Evolutionary conservation across 23 red algal species (phyloP), one percentile per base, ranked within the genome.

Genomic region (Agarophyton chilense): DNA sequence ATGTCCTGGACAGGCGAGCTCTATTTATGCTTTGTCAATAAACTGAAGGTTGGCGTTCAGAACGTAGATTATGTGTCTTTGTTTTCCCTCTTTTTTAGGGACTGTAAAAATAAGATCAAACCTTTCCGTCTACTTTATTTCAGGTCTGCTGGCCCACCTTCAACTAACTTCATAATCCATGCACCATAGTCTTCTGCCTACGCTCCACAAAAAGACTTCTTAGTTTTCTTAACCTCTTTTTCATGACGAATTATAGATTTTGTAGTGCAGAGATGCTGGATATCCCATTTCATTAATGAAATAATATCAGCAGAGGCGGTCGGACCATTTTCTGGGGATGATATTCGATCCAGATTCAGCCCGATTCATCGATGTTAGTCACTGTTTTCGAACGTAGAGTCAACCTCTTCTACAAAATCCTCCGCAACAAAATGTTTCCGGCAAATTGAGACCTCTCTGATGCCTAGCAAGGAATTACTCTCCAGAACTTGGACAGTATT

Each of bases 31-130:
- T 2, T 33, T 33, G 1, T 4, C 39, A 11, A 4, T 4, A 21
- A 76, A 76, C 6, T 8, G 16, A 16, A 2, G 44, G 9, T 76
- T 76, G 2, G 71, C 71, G 17, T 76, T 76, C 2, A 33, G 41
- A 6, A 39, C 71, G 22, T 76, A 33, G 31, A 76, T 49, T 33
- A 76, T 76, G 4, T 47, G 31, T 41, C 71, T 47, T 21, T 76
- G 71, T 1, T n/a, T 22, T 38, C 26, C 31, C 41, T 76, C 39
- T 2, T 5, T 50, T n/a, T 76, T 76, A 6, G 47, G 71, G 24
- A 76, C 41, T 2, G 71, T 39, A 38, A 76, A 49, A 52, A 76
- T n/a, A n/a, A n/a, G n/a, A n/a, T n/a, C n/a, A n/a, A n/a, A n/a
- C n/a, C n/a, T n/a, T n/a, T n/a, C 25, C 31, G 36, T 39, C 5